Conservation (phyloP, 495 filamentous ascomycete genomes). For the Penicillium diatomitis region DNA sequence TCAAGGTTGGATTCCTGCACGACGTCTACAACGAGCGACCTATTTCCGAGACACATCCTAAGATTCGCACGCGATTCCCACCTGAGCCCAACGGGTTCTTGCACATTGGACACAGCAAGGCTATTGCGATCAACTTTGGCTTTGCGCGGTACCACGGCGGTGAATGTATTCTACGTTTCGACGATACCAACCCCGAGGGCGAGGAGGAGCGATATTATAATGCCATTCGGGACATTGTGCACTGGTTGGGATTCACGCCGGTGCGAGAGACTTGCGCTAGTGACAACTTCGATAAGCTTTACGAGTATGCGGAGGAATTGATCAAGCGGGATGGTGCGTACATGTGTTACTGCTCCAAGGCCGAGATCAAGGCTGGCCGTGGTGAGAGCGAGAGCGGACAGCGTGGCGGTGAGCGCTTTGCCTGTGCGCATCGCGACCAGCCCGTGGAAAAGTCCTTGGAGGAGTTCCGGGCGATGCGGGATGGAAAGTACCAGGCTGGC, state of each 20-base stretch:
- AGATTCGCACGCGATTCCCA: conserved; percentile 66
- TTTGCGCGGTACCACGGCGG: conserved; percentile 84
- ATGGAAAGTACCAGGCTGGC: conserved; percentile 81
- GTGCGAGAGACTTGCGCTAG: conserved; percentile 67
- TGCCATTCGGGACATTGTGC: conserved; percentile 68
- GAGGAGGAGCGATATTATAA: conserved; percentile 74
- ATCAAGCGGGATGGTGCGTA: conserved; percentile 67
- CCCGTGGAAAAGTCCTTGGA: conserved; percentile 63
- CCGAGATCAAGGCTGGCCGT: conserved; percentile 74
- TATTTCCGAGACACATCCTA: conserved; percentile 43
- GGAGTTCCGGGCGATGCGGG: conserved; percentile 84
- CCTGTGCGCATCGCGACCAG: conserved; percentile 70
- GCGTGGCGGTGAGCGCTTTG: conserved; percentile 62
- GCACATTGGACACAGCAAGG: conserved; percentile 90
- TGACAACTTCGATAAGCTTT: conserved; percentile 81
- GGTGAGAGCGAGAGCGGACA: conserved; percentile 61
- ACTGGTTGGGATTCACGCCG: conserved; percentile 77
- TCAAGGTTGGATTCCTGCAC: conserved; percentile 75
- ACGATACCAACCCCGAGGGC: conserved; percentile 79
- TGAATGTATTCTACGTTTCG: conserved; percentile 58
- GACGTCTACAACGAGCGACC: conserved; percentile 73
- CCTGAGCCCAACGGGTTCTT: conserved; percentile 74
- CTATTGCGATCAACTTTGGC: conserved; percentile 95
- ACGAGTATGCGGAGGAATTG: conserved; percentile 80
- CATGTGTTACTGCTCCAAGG: conserved; percentile 63